Base-by-base conservation (phyloP, 208 protist species). In the Crithidia expoeki region DNA sequence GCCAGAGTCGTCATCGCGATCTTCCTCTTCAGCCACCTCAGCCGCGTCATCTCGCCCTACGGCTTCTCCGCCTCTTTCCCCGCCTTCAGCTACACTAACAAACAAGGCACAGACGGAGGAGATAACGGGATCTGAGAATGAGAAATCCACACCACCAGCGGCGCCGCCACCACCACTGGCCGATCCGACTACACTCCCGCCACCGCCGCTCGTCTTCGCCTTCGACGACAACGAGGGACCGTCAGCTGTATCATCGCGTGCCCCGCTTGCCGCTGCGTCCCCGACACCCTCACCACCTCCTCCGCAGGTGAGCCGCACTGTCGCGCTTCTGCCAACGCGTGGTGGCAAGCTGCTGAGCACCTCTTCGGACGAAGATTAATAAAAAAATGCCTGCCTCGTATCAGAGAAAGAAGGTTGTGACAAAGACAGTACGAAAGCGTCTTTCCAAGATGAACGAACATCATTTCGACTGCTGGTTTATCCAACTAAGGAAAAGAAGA, bases 341-440 rank as follows among this genome's bases (percentile, higher is more conserved):
- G 74, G 74, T 9, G 74, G 59, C 4, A 86, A 82, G 60, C 56
- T 80, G 38, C 49, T 86, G 28, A 77, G 69, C 58, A 88, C 84
- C 25, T 85, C 80, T 11, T 83, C 78, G 17, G 78, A 83, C 36
- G 78, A 83, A 14, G 78, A 83, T 34, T n/a, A 72, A 6, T 63
- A 47, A 57, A 6, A 21, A 21, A 25, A 44, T 14, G 14, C 10
- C 7, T 44, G 38, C 38, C 10, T 44, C 10, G 38, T 14, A n/a
- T n/a, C n/a, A 47, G 42, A 5, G 12, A 47, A 17, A 47, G 42
- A 40, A 40, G 36, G 12, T 14, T 14, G 21, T 23, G 21, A 49
- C 4, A 23, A 23, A 34, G 17, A 16, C 6, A 25, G 17, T 3
- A 42, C 2, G 17, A n/a, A n/a, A n/a, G n/a, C n/a, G n/a, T n/a